phyloP scores from a whole-genome alignment of 768 basidiomycete genomes.

The Pleurotus giganteus region DNA sequence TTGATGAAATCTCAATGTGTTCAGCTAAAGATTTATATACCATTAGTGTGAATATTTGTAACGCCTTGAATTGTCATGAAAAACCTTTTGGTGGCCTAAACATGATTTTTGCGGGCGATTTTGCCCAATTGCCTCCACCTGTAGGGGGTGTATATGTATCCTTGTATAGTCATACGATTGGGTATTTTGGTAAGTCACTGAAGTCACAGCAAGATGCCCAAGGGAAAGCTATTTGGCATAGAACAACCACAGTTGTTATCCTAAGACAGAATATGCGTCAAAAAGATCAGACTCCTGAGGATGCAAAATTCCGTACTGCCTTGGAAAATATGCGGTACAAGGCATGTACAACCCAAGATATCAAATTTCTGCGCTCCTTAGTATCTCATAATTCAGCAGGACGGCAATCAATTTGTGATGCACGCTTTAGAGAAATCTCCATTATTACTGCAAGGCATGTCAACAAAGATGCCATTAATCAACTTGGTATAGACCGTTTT shows the following conservation, averaged over 20 bases:
- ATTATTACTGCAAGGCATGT: conserved; percentile 29
- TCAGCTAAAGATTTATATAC: conserved; percentile 27
- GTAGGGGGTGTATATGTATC: conserved; percentile 7
- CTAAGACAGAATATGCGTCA: conserved; percentile 28
- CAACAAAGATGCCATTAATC: conserved; percentile 30
- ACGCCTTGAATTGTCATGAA: conserved; percentile 12
- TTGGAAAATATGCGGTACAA: conserved; percentile 28
- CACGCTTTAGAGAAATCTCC: conserved; percentile 26
- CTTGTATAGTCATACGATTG: conserved; percentile 21
- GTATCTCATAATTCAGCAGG: conserved; percentile 7
- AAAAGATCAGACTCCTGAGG: conserved; percentile 18
- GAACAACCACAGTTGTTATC: conserved; percentile 31
- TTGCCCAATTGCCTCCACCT: conserved; percentile 36
- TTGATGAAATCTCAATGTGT: conserved; percentile 44
- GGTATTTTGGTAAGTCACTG: neutral
- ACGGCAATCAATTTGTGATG: conserved; percentile 8
- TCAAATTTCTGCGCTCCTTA: conserved; percentile 16
- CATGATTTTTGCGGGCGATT: conserved; percentile 34
- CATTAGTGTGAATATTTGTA: conserved; percentile 24
- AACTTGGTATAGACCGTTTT: conserved; percentile 23
- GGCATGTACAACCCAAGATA: conserved; percentile 21
- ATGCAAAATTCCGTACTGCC: conserved; percentile 24
- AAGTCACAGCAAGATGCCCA: conserved; percentile 18
- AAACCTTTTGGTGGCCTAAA: conserved; percentile 29
- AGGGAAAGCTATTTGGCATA: conserved; percentile 29